These are phyloP conservation scores for Raffaelea arxii DNA, from an alignment of 2,329 filamentous ascomycete genomes.

Conservation along the genomic window DNA sequence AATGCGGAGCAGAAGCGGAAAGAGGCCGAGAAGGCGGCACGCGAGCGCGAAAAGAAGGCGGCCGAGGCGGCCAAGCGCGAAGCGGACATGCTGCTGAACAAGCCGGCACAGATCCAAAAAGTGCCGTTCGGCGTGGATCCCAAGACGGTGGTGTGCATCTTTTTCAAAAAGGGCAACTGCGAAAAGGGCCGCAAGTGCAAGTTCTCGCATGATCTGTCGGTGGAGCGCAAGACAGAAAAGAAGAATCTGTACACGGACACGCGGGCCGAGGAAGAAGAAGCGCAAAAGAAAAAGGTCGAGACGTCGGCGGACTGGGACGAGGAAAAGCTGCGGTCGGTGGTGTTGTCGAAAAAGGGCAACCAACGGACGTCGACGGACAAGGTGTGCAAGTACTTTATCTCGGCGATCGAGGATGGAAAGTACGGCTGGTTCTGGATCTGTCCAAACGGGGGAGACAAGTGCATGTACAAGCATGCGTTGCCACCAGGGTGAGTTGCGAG, in stretches of 20 bases:
- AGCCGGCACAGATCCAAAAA: constrained; percentile 92
- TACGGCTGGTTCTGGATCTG: constrained; percentile 99
- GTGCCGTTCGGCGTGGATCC: constrained; percentile 96
- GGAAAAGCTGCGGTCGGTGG: constrained; percentile 83
- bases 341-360: constrained; percentile 94
- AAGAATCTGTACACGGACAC: constrained; percentile 82
- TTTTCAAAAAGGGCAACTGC: constrained; percentile 94
- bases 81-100: constrained; percentile 71
- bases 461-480: constrained; percentile 96
- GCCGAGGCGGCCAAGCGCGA: constrained; percentile 78
- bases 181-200: constrained; percentile 98
- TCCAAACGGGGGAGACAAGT: constrained; percentile 92
- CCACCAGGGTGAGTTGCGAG: constrained; percentile 85
- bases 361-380: constrained; percentile 93
- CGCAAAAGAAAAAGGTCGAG: constrained; percentile 75
- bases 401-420: constrained; percentile 94
- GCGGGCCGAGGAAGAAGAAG: constrained; percentile 62
- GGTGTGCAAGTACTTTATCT: constrained; percentile 98
- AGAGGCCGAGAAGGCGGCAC: constrained; percentile 53
- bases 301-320: constrained; percentile 97
- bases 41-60: constrained; percentile 83
- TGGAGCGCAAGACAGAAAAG: constrained; percentile 90
- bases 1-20: constrained; percentile 83
- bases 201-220: constrained; percentile 82
- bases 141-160: constrained; percentile 93